phyloP scores from a whole-genome alignment of 164 flowering plant genomes.

The Brasenia schreberi region DNA sequence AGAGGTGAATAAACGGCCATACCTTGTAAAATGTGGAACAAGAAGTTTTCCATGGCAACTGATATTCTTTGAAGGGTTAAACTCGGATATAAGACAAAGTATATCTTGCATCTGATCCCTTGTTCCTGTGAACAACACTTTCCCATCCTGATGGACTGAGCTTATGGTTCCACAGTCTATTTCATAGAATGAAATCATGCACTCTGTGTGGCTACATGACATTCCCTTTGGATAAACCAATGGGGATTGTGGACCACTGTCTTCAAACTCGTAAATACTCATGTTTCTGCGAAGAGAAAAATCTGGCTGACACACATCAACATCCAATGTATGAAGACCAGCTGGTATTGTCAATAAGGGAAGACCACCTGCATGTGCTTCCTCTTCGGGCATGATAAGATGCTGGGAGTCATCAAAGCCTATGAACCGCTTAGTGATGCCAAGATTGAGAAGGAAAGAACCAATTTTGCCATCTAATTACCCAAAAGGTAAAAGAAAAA shows the following conservation, averaged over 20 bases:
- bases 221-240: conserved; percentile 27
- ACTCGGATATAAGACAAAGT: conserved; percentile 43
- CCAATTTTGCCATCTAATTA: conserved; percentile 25
- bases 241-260: conserved; percentile 12
- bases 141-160: conserved; percentile 29
- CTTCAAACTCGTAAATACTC: conserved; percentile 7
- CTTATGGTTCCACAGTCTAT: conserved; percentile 24
- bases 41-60: conserved; percentile 23
- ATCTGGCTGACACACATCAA: conserved; percentile 13
- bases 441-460: conserved; percentile 33
- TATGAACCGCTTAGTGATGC: conserved; percentile 39
- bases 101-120: conserved; percentile 46
- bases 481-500: conserved; percentile 4
- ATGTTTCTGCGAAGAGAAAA: conserved; percentile 9
- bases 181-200: conserved; percentile 34
- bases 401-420: conserved; percentile 40
- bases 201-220: conserved; percentile 19
- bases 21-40: conserved; percentile 67
- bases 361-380: conserved; percentile 22
- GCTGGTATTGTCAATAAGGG: conserved; percentile 31
- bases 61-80: conserved; percentile 31
- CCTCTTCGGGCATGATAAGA: conserved; percentile 33
- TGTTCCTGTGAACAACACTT: conserved; percentile 24
- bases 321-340: conserved; percentile 23
- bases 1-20: conserved; percentile 4